These are phyloP conservation scores for Eucalyptus cloeziana DNA, from an alignment of 345 rosid species.

Conservation along the genomic window DNA sequence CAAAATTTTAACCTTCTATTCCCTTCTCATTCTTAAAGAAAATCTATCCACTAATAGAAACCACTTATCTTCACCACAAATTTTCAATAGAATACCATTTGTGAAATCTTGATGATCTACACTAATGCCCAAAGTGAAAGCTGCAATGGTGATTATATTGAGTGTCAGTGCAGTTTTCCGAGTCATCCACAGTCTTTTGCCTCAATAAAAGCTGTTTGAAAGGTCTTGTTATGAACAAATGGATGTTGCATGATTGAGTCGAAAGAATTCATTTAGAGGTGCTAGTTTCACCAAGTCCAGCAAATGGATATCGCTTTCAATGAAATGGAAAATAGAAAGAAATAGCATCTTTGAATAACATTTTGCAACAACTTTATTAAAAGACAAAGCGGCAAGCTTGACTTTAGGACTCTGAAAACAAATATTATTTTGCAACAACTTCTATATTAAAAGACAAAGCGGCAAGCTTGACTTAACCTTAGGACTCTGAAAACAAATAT, in stretches of 20 bases:
- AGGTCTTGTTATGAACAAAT: not conserved
- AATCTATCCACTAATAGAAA: too few species aligned
- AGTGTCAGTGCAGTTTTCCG: not conserved
- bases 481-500: too few species aligned
- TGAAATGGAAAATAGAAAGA: not conserved
- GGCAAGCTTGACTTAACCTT: too few species aligned
- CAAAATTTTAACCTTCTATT: too few species aligned
- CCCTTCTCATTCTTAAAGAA: too few species aligned
- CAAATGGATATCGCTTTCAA: not conserved
- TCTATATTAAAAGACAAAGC: too few species aligned
- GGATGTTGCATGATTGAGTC: not conserved
- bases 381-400: not conserved
- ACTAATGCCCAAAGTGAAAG: too few species aligned
- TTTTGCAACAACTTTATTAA: not conserved
- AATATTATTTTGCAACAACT: not conserved
- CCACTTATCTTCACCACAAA: too few species aligned
- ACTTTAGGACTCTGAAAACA: not conserved
- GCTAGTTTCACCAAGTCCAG: not conserved
- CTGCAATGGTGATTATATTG: not conserved
- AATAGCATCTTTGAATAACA: not conserved
- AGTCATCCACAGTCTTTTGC: not conserved
- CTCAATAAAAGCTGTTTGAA: not conserved
- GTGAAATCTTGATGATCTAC: not conserved
- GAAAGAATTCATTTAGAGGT: not conserved
- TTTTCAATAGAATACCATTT: too few species aligned